Evolutionary conservation across 441 rosid genomes (phyloP).

Genomic region (Pelargonium australe): DNA sequence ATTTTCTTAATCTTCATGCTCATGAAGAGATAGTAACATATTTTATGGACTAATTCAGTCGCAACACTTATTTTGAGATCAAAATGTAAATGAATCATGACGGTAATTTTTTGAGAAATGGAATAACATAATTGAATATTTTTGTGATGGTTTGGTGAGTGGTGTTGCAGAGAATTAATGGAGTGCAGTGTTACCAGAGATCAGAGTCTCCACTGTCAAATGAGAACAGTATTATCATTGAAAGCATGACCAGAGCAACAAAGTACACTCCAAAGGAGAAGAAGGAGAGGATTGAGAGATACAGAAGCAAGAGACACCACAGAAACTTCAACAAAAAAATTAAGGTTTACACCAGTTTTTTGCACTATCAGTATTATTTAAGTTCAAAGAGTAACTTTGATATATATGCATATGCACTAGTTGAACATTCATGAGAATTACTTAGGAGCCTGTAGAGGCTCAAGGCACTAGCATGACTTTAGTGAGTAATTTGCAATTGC

Average conservation of each 20-base stretch:
- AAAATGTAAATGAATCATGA: not conserved
- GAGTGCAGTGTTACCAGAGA: constrained; percentile 37
- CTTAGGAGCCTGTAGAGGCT: no score
- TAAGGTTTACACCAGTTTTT: constrained; percentile 46
- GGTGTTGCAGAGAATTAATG: constrained; percentile 19
- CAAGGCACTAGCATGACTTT: no score
- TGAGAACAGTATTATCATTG: constrained; percentile 79
- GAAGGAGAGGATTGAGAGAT: constrained; percentile 76
- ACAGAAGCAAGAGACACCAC: constrained; percentile 67
- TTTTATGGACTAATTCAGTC: no score
- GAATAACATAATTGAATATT: no score
- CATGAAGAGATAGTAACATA: no score
- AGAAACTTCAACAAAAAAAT: constrained; percentile 95
- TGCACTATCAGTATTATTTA: constrained; percentile 3
- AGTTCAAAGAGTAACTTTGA: not conserved
- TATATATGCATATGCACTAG: not conserved
- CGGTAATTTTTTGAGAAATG: not conserved
- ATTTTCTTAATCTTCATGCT: no score
- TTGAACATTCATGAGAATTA: no score
- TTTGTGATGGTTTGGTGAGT: not conserved
- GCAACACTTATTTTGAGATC: no score
- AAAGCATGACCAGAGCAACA: constrained; percentile 75
- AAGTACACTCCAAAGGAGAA: constrained; percentile 83
- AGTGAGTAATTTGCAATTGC: no score
- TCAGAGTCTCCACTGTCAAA: constrained; percentile 51